phyloP scores from a whole-genome alignment of 2,329 filamentous ascomycete species.

The Claviceps sp. region DNA sequence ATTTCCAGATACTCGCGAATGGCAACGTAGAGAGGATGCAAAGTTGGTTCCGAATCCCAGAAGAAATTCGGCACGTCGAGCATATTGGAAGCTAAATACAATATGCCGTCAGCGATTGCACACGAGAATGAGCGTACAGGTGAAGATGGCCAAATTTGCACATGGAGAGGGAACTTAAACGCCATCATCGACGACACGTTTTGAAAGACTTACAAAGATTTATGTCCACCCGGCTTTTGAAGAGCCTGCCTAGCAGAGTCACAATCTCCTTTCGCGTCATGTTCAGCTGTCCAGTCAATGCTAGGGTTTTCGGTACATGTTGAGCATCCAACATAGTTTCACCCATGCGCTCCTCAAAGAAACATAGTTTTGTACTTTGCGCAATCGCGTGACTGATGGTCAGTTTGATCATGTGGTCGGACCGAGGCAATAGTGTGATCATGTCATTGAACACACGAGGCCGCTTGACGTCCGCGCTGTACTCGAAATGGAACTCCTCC shows the following conservation, averaged over 20 bases:
- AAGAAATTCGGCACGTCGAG: slow-evolving; percentile 95
- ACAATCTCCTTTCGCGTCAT: slow-evolving; percentile 90
- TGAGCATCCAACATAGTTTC: slow-evolving; percentile 89
- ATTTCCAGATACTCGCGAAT: slow-evolving; percentile 97
- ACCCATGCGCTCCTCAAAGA: slow-evolving; percentile 93
- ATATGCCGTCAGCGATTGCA: background rate
- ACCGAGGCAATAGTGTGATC: slow-evolving; percentile 84
- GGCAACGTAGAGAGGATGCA: slow-evolving; percentile 86
- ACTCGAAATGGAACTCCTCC: slow-evolving; percentile 97
- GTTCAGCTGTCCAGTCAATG: slow-evolving; percentile 77
- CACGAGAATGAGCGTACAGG: background rate
- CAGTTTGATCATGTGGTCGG: slow-evolving; percentile 97
- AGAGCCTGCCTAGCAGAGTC: slow-evolving; percentile 77
- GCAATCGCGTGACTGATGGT: slow-evolving; percentile 96
- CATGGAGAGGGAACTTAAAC: too few relatives aligned
- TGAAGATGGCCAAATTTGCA: background rate
- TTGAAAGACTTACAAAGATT: slow-evolving; percentile 65
- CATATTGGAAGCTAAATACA: slow-evolving; percentile 66
- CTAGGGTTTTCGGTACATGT: slow-evolving; percentile 78
- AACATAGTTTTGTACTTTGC: slow-evolving; percentile 90
- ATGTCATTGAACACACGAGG: slow-evolving; percentile 97
- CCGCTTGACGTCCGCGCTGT: slow-evolving; percentile 71
- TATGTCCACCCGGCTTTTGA: slow-evolving; percentile 90
- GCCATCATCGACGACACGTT: background rate
- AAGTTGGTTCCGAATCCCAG: slow-evolving; percentile 92